A percentile compares a stretch with the other conserved stretches of the same genome.
Conservation (phyloP, 768 basidiomycete genomes). For the Mycena galopus region DNA sequence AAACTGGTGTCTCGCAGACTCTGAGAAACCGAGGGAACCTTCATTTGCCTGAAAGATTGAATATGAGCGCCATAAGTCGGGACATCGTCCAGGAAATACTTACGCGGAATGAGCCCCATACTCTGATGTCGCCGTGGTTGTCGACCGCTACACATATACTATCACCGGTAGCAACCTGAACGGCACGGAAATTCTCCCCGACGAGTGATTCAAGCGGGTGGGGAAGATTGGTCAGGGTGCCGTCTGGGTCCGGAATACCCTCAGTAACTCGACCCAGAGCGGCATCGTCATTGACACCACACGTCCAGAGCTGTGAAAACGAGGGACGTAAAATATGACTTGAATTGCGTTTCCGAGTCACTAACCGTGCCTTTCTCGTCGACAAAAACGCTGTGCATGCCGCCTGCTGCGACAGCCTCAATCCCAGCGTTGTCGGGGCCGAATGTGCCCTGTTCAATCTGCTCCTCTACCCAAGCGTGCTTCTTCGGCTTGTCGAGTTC, state of each 20-base stretch:
- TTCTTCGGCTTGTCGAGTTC: slow-evolving; percentile 84
- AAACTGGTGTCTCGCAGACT: slow-evolving; percentile 75
- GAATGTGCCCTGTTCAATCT: slow-evolving; percentile 78
- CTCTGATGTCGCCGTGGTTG: slow-evolving; percentile 82
- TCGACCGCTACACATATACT: slow-evolving; percentile 90
- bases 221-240: slow-evolving; percentile 68
- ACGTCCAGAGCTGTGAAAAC: slow-evolving; percentile 81
- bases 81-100: slow-evolving; percentile 40
- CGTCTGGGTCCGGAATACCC: slow-evolving; percentile 69
- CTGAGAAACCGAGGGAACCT: slow-evolving; percentile 88
- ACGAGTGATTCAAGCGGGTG: slow-evolving; percentile 77
- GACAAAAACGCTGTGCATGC: slow-evolving; percentile 89
- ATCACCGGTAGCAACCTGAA: slow-evolving; percentile 87
- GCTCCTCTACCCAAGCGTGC: slow-evolving; percentile 82
- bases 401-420: slow-evolving; percentile 85
- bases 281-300: slow-evolving; percentile 90
- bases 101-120: slow-evolving; percentile 94
- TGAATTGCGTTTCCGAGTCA: slow-evolving; percentile 33
- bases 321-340: slow-evolving; percentile 19
- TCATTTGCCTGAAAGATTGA: slow-evolving; percentile 68
- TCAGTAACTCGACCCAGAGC: slow-evolving; percentile 86
- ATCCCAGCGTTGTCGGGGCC: slow-evolving; percentile 84
- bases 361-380: slow-evolving; percentile 92
- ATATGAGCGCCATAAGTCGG: slow-evolving; percentile 15
- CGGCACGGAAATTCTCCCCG: slow-evolving; percentile 87